These are phyloP conservation scores for Plasmodium gaboni DNA, from an alignment of 169 alveolate species.

Conservation along the genomic window DNA sequence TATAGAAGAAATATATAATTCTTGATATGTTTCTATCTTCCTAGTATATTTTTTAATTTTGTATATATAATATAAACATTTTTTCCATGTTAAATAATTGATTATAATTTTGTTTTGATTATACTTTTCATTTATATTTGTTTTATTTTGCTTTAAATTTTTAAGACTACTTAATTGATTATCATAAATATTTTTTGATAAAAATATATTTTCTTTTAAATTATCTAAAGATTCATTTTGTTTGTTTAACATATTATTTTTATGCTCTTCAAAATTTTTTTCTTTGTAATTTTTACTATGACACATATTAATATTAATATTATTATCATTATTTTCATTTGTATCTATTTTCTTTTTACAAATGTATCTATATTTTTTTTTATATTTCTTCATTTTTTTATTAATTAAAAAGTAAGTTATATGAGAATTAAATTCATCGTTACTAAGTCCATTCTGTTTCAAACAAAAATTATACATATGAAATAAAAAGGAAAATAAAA, in stretches of 20 bases:
- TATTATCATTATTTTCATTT: neutral
- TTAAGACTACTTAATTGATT: neutral
- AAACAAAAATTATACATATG: conserved; percentile 73
- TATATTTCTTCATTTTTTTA: conserved; percentile 36
- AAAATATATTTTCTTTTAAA: neutral
- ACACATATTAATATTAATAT: neutral
- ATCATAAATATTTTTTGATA: neutral
- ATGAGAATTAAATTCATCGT: conserved; percentile 42
- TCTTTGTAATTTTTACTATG: neutral
- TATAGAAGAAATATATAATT: too few relatives aligned
- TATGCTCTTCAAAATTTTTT: neutral
- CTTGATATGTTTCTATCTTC: neutral
- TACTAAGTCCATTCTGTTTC: conserved; percentile 48
- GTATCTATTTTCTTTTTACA: neutral
- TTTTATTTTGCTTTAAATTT: neutral
- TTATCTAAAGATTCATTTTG: neutral
- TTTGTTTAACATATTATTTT: neutral
- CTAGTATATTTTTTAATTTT: conserved; percentile 21
- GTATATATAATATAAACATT: conserved; percentile 47
- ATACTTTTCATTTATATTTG: neutral
- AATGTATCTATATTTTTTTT: conserved; percentile 30
- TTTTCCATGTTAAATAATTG: conserved; percentile 10
- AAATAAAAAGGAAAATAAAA: conserved; percentile 41
- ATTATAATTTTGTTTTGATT: neutral
- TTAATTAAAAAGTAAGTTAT: conserved; percentile 56